These are phyloP conservation scores for Chytridium lagenaria DNA, from an alignment of 371 early-diverging fungal genomes.

Conservation along the genomic window DNA sequence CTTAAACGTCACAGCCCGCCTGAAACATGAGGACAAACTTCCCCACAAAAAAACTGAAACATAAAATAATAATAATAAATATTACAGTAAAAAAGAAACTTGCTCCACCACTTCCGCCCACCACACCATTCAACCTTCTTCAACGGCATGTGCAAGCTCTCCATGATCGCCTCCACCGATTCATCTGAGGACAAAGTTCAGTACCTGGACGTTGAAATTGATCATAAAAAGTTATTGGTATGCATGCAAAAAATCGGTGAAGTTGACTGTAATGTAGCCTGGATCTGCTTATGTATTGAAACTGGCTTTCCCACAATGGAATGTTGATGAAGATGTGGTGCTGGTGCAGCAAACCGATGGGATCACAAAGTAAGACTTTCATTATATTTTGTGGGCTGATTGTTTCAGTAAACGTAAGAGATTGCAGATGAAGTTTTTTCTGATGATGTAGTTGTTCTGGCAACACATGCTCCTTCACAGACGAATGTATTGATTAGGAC, in stretches of 20 bases:
- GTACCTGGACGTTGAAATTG: constrained; percentile 25
- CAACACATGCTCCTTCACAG: constrained; percentile 66
- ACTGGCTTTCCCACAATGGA: constrained; percentile 77
- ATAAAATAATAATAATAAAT: too few species aligned
- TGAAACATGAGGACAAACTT: too few species aligned
- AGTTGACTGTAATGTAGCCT: not conserved
- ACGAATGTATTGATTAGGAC: constrained; percentile 82
- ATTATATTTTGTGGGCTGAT: not conserved
- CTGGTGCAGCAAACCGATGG: constrained; percentile 83
- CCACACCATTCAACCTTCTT: not conserved
- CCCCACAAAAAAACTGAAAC: not conserved
- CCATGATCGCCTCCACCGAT: not conserved
- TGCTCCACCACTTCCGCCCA: not conserved
- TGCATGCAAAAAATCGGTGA: constrained; percentile 2
- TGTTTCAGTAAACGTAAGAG: constrained; percentile 26
- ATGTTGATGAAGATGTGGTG: constrained; percentile 38
- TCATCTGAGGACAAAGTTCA: not conserved
- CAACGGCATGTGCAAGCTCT: not conserved
- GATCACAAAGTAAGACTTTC: constrained; percentile 73
- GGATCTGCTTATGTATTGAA: constrained; percentile 33
- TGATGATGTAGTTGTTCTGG: constrained; percentile 77
- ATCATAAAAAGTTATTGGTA: constrained; percentile 36
- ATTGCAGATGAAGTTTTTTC: too few species aligned
- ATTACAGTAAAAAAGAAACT: too few species aligned
- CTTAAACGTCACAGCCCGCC: too few species aligned